phyloP scores from a whole-genome alignment of 1,284 basidiomycete genomes.

The Fistulinella staudtii region DNA sequence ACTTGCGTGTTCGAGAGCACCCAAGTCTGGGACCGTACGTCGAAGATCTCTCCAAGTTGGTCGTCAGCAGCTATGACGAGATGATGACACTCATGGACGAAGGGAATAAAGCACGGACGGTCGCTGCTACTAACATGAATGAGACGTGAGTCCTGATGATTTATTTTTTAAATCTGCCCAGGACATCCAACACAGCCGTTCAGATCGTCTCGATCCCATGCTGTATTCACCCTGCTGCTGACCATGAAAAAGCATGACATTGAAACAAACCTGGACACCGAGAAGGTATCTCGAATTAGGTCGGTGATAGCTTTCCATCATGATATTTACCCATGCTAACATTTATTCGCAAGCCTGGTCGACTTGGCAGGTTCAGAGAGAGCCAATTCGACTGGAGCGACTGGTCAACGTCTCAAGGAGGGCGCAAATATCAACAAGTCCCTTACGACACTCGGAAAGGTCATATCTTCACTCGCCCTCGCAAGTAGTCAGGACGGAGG shows the following conservation, averaged over 20 bases:
- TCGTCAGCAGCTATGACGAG: conserved; percentile 87
- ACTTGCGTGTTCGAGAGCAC: conserved; percentile 95
- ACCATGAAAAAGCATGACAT: conserved; percentile 87
- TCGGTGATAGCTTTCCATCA: conserved; percentile 31
- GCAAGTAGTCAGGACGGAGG: conserved; percentile 59
- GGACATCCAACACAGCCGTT: conserved; percentile 1
- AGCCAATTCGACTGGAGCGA: conserved; percentile 96
- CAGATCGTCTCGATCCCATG: conserved; percentile 93
- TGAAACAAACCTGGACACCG: conserved; percentile 83
- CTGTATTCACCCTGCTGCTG: conserved; percentile 92
- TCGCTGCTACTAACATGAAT: conserved; percentile 99
- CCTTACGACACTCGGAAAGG: conserved; percentile 94
- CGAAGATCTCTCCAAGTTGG: conserved; percentile 92
- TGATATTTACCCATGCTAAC: conserved; percentile 10
- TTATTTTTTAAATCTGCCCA: background rate
- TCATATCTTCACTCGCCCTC: conserved; percentile 88
- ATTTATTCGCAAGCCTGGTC: conserved; percentile 56
- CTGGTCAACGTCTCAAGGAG: conserved; percentile 90
- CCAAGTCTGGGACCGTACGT: conserved; percentile 94
- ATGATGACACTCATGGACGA: conserved; percentile 99
- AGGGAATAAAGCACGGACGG: conserved; percentile 96
- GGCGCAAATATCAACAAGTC: conserved; percentile 99
- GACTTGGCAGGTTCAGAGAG: conserved; percentile 98
- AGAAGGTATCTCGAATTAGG: conserved; percentile 96
- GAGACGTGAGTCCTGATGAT: conserved; percentile 68